Conservation (phyloP, 345 rosid species). For the Sisymbrium irio region DNA sequence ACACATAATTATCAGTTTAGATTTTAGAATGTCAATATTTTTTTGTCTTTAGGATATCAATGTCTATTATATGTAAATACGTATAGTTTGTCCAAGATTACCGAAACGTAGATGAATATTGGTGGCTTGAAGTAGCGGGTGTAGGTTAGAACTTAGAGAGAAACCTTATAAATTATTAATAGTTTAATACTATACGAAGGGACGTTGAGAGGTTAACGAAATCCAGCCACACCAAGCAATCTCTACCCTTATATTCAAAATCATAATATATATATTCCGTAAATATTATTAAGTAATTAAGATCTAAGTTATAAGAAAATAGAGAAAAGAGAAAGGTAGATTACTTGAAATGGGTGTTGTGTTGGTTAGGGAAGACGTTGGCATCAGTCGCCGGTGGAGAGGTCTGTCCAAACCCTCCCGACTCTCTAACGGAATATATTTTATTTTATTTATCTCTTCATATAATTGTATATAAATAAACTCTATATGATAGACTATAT, state of each 20-base stretch:
- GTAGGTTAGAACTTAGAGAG: slow-evolving; percentile 57
- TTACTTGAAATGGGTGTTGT: slow-evolving; percentile 47
- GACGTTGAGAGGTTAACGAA: slow-evolving; percentile 85
- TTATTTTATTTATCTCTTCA: not conserved
- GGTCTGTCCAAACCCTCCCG: slow-evolving; percentile 51
- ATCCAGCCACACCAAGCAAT: slow-evolving; percentile 61
- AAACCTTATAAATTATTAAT: slow-evolving; percentile 42
- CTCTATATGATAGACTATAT: not conserved
- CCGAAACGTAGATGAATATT: slow-evolving; percentile 35
- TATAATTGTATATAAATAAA: not conserved
- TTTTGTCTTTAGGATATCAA: not conserved
- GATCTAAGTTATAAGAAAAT: not conserved
- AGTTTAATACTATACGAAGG: slow-evolving; percentile 1
- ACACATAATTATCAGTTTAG: not conserved
- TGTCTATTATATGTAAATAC: not conserved
- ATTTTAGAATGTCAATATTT: not conserved
- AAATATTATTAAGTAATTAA: not conserved
- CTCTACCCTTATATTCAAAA: slow-evolving; percentile 24
- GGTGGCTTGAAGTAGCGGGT: slow-evolving; percentile 43
- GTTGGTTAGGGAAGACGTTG: slow-evolving; percentile 74
- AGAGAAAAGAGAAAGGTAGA: slow-evolving; percentile 11
- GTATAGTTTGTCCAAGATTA: slow-evolving; percentile 9
- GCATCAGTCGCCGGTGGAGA: slow-evolving; percentile 54
- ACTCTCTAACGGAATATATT: slow-evolving; percentile 57
- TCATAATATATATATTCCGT: not conserved